Evolutionary conservation across 306 rosid species (phyloP).

Genomic region (Bauhinia variegata): DNA sequence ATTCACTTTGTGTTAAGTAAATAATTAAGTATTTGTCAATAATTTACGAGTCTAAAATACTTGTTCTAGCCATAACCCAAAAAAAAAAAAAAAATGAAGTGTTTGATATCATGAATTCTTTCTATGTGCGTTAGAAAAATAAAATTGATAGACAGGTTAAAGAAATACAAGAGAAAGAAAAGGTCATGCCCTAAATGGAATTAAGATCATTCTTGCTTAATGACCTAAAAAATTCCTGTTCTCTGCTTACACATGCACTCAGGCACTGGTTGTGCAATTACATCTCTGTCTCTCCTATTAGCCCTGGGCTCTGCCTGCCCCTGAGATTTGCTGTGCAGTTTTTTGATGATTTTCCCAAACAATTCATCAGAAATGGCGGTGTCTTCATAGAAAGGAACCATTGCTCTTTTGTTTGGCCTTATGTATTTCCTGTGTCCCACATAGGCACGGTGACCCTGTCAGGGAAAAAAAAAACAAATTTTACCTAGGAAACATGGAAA

Average conservation of each 20-base stretch:
- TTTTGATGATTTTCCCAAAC: slow-evolving; percentile 38
- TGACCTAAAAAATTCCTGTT: slow-evolving; percentile 21
- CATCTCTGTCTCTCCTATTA: slow-evolving; percentile 51
- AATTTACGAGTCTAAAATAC: no score
- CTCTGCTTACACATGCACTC: slow-evolving; percentile 52
- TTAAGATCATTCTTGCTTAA: no score
- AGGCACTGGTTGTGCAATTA: slow-evolving; percentile 56
- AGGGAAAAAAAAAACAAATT: background rate
- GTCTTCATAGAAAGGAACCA: slow-evolving; percentile 47
- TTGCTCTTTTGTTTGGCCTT: slow-evolving; percentile 55
- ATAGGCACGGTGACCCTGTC: slow-evolving; percentile 59
- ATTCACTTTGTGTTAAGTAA: no score
- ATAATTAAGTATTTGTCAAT: no score
- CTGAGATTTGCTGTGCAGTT: slow-evolving; percentile 44
- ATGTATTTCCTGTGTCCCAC: slow-evolving; percentile 58
- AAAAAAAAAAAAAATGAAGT: no score
- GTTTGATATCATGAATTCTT: no score
- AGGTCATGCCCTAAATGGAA: no score
- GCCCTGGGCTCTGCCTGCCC: slow-evolving; percentile 52
- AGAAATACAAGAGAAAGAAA: no score
- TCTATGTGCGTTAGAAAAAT: no score
- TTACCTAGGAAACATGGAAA: background rate
- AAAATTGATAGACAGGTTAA: no score
- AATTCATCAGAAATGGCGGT: slow-evolving; percentile 45
- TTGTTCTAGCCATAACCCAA: no score